phyloP scores from a whole-genome alignment of 2,329 filamentous ascomycete species.

The Pseudogymnoascus sp. region DNA sequence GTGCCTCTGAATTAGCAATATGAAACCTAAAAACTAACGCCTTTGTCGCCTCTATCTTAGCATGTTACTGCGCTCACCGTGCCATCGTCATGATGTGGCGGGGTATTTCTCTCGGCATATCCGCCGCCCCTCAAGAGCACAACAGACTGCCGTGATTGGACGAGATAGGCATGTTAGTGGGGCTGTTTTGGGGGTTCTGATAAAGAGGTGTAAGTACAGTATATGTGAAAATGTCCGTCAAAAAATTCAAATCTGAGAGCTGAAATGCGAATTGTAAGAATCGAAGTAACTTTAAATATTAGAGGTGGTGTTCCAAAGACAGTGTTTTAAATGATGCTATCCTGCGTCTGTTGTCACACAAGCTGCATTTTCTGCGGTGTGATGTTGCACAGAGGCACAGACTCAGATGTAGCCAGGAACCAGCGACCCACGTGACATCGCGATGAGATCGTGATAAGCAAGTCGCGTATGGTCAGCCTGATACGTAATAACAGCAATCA shows the following conservation, averaged over 20 bases:
- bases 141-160: neutral
- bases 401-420: neutral
- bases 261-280: neutral
- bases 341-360: neutral
- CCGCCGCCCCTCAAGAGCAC: neutral
- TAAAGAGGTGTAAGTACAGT: neutral
- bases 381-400: neutral
- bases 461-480: constrained; percentile 3
- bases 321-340: neutral
- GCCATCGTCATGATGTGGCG: neutral
- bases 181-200: neutral
- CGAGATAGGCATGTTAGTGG: neutral
- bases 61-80: neutral
- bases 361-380: neutral
- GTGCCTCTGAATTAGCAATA: constrained; percentile 8
- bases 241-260: neutral
- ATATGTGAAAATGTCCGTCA: neutral
- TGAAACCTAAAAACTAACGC: neutral
- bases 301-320: neutral
- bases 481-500: neutral
- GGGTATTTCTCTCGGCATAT: constrained; percentile 5
- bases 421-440: neutral
- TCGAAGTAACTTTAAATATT: neutral
- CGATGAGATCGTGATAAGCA: neutral
- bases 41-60: constrained; percentile 3